Base-by-base conservation (phyloP, 1,139 yeast genomes). In the Sporopachydermia cereana region DNA sequence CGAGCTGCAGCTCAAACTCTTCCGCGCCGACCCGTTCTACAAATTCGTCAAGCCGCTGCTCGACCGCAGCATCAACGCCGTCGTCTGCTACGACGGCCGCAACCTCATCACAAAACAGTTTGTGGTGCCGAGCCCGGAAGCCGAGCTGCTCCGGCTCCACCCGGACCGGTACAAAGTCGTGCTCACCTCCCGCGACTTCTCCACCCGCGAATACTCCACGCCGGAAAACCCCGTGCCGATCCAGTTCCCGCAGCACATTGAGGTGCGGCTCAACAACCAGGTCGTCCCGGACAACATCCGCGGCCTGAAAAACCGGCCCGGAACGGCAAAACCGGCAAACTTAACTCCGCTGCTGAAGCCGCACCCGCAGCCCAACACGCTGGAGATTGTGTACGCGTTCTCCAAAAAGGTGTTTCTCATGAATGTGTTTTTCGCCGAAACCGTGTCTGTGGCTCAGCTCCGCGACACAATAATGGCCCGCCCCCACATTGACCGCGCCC, bases 281-380 rank as follows among this genome's bases (percentile, higher is more conserved):
- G 51, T 45, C 3, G 47, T 63, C 14, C 51, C 49, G 14, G 57
- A 55, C 2, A 58, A 57, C 43, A 48, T 56, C 45, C 59, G 66
- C 3, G 72, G 71, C 2, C 50, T 67, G 21, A 62, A 63, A 45
- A 63, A 63, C 27, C 55, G 56, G 44, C 59, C 59, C 0, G 71
- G 71, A 2, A 61, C 69, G 0, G 59, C 67, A 2, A 52, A 55
- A 41, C 70, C 72, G 1, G 65, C 61, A 0, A 67, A 67, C 45
- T 41, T 66, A 27, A 63, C 68, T 1, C 49, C 42, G 3, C 36
- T 14, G 43, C 34, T n/a, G 43, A 39, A 31, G 29, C 18, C 22
- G 5, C 39, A 34, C 39, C 16, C 14, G 36, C 16, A 3, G 24
- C 17, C 36, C 21, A 58, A 59, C 41, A 36, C 48, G 5, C 46